phyloP scores from a whole-genome alignment of 768 basidiomycete species.

The Lactifluus volemus region DNA sequence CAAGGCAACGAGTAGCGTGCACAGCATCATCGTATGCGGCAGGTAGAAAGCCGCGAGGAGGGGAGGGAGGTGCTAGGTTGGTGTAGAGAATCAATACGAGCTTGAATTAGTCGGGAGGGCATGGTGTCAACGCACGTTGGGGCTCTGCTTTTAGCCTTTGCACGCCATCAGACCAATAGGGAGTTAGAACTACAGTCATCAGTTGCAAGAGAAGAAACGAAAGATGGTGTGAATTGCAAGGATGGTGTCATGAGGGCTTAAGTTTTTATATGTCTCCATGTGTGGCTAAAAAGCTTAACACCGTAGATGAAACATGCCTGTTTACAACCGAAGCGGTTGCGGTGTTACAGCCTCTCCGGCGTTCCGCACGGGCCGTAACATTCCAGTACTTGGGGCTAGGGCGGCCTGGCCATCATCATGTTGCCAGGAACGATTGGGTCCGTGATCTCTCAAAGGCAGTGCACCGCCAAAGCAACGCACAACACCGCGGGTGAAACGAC shows the following conservation, averaged over 20 bases:
- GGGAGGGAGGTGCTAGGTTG: conserved; percentile 10
- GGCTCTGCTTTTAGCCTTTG: conserved; percentile 59
- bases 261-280: not conserved
- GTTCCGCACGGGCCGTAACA: not conserved
- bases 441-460: not conserved
- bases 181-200: conserved; percentile 45
- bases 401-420: not conserved
- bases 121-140: conserved; percentile 36
- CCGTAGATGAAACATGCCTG: not conserved
- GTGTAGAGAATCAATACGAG: not conserved
- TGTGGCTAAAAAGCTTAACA: not conserved
- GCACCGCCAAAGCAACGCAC: no score
- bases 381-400: not conserved
- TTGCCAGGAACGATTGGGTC: conserved; percentile 3
- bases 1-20: conserved; percentile 51
- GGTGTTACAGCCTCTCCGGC: not conserved
- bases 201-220: not conserved
- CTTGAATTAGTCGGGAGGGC: not conserved
- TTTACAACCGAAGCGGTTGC: not conserved
- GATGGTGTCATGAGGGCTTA: not conserved
- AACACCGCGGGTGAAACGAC: not conserved
- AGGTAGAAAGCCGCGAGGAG: conserved; percentile 55
- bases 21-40: conserved; percentile 43
- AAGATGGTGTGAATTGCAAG: not conserved
- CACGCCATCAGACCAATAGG: conserved; percentile 60